Percentiles rank a stretch among this genome's conserved stretches.
phyloP scores from a whole-genome alignment of 2,329 filamentous ascomycete genomes.

The Blastomyces percursus region DNA sequence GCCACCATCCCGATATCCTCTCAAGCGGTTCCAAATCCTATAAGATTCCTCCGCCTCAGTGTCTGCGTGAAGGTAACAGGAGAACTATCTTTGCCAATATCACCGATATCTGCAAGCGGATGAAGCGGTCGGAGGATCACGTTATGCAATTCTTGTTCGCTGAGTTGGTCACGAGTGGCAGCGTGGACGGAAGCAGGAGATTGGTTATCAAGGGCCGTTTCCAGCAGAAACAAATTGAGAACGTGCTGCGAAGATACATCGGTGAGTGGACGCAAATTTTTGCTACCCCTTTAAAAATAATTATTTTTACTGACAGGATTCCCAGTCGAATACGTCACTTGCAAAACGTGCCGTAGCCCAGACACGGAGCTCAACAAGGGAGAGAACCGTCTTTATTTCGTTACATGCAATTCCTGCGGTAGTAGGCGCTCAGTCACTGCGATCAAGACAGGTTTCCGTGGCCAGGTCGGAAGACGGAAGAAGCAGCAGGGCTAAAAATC shows the following conservation, averaged over 20 bases:
- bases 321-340: constrained; percentile 88
- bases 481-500: constrained; percentile 68
- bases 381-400: constrained; percentile 98
- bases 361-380: constrained; percentile 97
- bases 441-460: constrained; percentile 99
- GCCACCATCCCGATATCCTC: constrained; percentile 93
- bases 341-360: constrained; percentile 93
- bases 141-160: constrained; percentile 95
- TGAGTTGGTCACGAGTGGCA: constrained; percentile 93
- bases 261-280: constrained; percentile 44
- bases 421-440: constrained; percentile 81
- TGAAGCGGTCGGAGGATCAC: constrained; percentile 98
- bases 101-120: constrained; percentile 94
- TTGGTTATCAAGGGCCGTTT: constrained; percentile 99
- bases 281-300: neutral
- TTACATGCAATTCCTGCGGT: constrained; percentile 85
- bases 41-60: constrained; percentile 98
- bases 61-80: constrained; percentile 99
- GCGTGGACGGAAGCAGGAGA: constrained; percentile 82
- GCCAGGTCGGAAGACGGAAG: constrained; percentile 97
- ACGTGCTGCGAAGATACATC: constrained; percentile 90
- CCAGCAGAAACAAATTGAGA: constrained; percentile 99
- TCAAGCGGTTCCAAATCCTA: constrained; percentile 85
- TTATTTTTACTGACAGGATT: neutral
- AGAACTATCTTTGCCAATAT: constrained; percentile 99